Percentiles rank a stretch among this genome's conserved stretches.
These are phyloP conservation scores for Effrenium voratum DNA, from an alignment of 73 alveolate genomes.

Conservation along the genomic window DNA sequence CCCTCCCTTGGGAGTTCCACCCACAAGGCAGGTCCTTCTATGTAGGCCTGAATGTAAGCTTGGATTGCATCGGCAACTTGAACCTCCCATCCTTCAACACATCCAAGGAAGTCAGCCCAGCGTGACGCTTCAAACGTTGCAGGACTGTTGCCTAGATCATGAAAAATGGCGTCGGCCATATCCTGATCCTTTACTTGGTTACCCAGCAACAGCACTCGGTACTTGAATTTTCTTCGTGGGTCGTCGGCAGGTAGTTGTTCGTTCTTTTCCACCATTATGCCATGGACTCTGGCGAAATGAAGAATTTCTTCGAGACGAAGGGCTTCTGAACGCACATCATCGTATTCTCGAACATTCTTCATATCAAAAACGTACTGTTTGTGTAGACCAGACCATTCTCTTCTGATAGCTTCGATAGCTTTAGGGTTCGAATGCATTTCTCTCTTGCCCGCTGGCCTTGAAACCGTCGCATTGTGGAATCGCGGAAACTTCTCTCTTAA, in stretches of 20 bases:
- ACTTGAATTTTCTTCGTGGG: neutral
- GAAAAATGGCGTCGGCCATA: too few relatives aligned
- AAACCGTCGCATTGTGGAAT: neutral
- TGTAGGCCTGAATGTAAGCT: too few relatives aligned
- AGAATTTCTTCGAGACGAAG: neutral
- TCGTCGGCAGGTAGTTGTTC: neutral
- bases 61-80: too few relatives aligned
- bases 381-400: neutral
- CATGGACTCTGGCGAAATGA: neutral
- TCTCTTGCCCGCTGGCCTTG: neutral
- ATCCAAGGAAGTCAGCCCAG: too few relatives aligned
- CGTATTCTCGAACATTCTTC: neutral
- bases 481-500: neutral
- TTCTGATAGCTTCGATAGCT: neutral
- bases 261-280: neutral
- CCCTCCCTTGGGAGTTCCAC: too few relatives aligned
- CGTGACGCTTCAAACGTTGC: too few relatives aligned
- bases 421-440: neutral
- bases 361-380: neutral
- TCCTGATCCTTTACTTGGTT: too few relatives aligned
- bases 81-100: too few relatives aligned
- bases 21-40: too few relatives aligned
- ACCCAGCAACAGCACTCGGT: neutral
- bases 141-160: too few relatives aligned
- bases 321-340: neutral